Conservation (phyloP, 2,329 filamentous ascomycete genomes). For the Pezicula radicicola region DNA sequence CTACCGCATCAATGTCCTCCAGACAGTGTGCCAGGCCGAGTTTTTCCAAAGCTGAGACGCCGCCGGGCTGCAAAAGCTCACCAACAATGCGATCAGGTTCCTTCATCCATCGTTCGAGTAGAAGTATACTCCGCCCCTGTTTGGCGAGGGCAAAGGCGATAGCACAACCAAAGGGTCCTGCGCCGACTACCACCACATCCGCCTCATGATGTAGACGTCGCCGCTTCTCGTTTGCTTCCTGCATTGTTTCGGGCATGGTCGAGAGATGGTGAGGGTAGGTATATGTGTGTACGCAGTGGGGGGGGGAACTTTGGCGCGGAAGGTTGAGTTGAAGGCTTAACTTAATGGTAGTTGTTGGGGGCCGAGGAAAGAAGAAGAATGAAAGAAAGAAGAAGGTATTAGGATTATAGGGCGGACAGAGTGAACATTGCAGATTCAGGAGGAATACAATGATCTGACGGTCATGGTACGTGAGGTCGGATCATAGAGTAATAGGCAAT, state of each 20-base stretch:
- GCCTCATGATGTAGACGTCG: slow-evolving; percentile 58
- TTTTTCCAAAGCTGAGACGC: slow-evolving; percentile 74
- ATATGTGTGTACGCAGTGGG: not conserved
- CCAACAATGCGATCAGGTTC: slow-evolving; percentile 96
- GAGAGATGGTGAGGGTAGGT: not conserved
- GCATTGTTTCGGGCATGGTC: not conserved
- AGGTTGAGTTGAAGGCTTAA: too few relatives aligned
- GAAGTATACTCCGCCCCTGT: slow-evolving; percentile 85
- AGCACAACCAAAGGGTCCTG: slow-evolving; percentile 85
- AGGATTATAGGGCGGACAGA: not conserved
- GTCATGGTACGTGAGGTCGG: not conserved
- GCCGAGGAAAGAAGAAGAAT: too few relatives aligned
- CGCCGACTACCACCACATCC: slow-evolving; percentile 90
- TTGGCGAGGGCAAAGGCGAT: slow-evolving; percentile 79
- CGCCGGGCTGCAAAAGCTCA: slow-evolving; percentile 90
- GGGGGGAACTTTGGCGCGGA: not conserved
- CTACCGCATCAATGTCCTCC: slow-evolving; percentile 83
- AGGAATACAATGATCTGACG: not conserved
- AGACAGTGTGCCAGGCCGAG: slow-evolving; percentile 80
- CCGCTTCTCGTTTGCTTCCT: slow-evolving; percentile 33
- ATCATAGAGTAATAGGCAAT: not conserved
- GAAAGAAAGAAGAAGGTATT: not conserved
- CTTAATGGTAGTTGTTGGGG: too few relatives aligned
- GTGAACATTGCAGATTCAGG: not conserved
- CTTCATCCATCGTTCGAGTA: slow-evolving; percentile 85